These are phyloP conservation scores for Solanum hybrid DNA, from an alignment of 305 asterid genomes.

Conservation along the genomic window DNA sequence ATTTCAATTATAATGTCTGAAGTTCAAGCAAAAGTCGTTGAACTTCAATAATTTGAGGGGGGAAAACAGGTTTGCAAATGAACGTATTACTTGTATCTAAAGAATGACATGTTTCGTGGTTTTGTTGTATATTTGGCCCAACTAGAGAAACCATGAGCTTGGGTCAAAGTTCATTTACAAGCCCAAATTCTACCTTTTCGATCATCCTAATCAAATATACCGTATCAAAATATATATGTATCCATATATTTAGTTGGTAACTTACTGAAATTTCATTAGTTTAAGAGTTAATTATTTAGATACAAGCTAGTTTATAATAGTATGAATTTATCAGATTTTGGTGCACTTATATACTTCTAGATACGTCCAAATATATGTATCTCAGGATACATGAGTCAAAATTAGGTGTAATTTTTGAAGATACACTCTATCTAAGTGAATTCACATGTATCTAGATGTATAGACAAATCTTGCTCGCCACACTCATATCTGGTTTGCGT, in stretches of 20 bases:
- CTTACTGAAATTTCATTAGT: background rate
- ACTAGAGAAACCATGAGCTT: background rate
- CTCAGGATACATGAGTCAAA: background rate
- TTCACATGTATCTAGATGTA: background rate
- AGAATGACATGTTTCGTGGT: background rate
- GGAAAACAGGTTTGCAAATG: background rate
- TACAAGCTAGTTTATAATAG: too few species aligned
- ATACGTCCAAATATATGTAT: too few species aligned
- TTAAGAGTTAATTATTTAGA: background rate
- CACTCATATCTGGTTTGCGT: background rate
- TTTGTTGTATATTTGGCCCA: background rate
- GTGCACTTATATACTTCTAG: background rate
- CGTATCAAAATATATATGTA: background rate
- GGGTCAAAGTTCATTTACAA: background rate
- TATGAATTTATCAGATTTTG: background rate
- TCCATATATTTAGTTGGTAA: background rate
- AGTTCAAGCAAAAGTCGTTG: background rate
- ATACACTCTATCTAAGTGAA: too few species aligned
- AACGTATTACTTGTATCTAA: background rate
- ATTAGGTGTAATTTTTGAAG: background rate
- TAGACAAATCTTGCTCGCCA: background rate
- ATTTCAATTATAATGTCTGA: too few species aligned
- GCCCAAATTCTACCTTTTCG: background rate
- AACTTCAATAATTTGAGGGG: background rate
- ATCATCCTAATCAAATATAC: too few species aligned